Conservation (phyloP, 2,329 filamentous ascomycete genomes). For the Arachnopeziza araneosa region DNA sequence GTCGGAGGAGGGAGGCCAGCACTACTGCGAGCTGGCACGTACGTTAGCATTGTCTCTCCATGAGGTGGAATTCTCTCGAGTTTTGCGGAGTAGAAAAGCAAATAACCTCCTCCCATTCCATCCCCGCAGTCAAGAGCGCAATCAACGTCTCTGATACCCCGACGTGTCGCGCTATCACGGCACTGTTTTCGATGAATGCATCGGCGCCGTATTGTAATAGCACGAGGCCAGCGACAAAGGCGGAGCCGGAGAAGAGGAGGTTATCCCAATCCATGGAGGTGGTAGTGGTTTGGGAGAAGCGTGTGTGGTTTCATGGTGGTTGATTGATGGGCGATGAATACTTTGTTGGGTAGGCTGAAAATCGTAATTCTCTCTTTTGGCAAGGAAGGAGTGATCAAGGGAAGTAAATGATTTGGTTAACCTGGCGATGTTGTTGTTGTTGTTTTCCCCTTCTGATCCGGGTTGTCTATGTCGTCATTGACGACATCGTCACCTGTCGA, state of each 20-base stretch:
- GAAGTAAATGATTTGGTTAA: no score
- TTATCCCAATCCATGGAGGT: constrained; percentile 11
- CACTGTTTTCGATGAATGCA: constrained; percentile 45
- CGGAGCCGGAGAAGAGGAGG: constrained; percentile 33
- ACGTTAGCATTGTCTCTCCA: neutral
- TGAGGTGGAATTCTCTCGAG: no score
- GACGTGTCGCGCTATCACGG: constrained; percentile 38
- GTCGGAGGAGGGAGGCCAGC: constrained; percentile 39
- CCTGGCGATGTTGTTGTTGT: no score
- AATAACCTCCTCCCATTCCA: constrained; percentile 49
- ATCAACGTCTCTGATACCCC: constrained; percentile 42
- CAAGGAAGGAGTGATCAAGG: no score
- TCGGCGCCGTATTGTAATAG: constrained; percentile 46
- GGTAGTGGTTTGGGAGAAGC: neutral
- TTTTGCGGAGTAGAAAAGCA: no score
- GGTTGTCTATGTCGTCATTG: no score
- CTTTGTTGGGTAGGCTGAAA: no score
- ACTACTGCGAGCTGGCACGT: constrained; percentile 40
- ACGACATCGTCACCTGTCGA: no score
- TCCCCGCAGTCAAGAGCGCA: constrained; percentile 45
- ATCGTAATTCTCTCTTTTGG: no score
- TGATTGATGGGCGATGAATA: no score
- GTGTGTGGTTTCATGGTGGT: neutral
- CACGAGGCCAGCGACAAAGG: constrained; percentile 40
- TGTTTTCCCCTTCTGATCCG: no score